These are phyloP conservation scores for Gracilaria gracilis DNA, from an alignment of 23 red algal species.

Conservation along the genomic window DNA sequence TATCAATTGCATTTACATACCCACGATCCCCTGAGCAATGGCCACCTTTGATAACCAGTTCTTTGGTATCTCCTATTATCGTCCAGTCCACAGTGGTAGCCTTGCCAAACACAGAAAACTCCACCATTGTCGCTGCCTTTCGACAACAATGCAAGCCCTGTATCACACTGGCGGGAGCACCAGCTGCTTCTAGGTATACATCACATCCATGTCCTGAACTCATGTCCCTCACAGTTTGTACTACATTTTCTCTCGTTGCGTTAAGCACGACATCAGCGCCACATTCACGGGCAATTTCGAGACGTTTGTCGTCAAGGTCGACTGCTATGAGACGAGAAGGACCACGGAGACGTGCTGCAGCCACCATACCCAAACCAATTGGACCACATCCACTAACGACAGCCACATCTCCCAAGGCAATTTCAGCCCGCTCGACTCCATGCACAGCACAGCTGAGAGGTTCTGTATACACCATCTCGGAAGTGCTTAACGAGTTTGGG, in stretches of 20 bases:
- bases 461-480: slow-evolving; percentile 81
- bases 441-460: slow-evolving; percentile 82
- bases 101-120: slow-evolving; percentile 83
- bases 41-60: slow-evolving; percentile 74
- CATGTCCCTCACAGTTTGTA: slow-evolving; percentile 54
- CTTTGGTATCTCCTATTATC: slow-evolving; percentile 84
- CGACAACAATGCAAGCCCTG: slow-evolving; percentile 77
- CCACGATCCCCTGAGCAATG: slow-evolving; percentile 87
- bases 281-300: slow-evolving; percentile 75
- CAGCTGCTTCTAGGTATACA: slow-evolving; percentile 89
- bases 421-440: slow-evolving; percentile 66
- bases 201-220: slow-evolving; percentile 84
- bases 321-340: slow-evolving; percentile 75
- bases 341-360: slow-evolving; percentile 37
- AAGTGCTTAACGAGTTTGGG: slow-evolving; percentile 48
- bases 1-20: slow-evolving; percentile 73
- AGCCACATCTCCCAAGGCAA: slow-evolving; percentile 72
- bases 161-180: slow-evolving; percentile 56
- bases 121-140: slow-evolving; percentile 78
- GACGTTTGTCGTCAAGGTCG: slow-evolving; percentile 71
- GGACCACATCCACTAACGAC: slow-evolving; percentile 83
- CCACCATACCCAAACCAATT: slow-evolving; percentile 82
- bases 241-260: slow-evolving; percentile 41
- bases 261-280: slow-evolving; percentile 83
- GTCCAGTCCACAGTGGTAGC: slow-evolving; percentile 76